phyloP scores from a whole-genome alignment of 441 rosid genomes.

The Breynia disticha region DNA sequence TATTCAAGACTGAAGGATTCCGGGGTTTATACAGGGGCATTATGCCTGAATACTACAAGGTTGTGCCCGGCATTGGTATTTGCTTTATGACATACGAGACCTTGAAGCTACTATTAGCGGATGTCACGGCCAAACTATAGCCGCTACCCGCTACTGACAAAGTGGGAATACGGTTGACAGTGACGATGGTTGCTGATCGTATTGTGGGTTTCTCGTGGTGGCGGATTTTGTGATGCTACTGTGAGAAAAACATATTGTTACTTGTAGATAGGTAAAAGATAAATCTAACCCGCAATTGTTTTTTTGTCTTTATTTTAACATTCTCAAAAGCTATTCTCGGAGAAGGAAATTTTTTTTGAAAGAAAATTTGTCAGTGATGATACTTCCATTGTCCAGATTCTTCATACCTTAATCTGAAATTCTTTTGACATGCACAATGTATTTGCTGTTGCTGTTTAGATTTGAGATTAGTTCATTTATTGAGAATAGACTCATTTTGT shows the following conservation, averaged over 20 bases:
- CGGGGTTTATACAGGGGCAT: conserved; percentile 82
- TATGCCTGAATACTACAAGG: conserved; percentile 88
- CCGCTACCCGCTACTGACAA: background rate
- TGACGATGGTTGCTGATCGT: background rate
- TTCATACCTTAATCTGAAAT: too few species aligned
- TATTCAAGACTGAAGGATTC: conserved; percentile 59
- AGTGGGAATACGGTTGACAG: background rate
- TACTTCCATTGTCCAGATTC: too few species aligned
- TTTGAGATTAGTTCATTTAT: too few species aligned
- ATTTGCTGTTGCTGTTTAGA: too few species aligned
- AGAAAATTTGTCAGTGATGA: too few species aligned
- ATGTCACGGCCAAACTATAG: conserved; percentile 33
- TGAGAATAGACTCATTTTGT: too few species aligned
- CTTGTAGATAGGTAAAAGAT: conserved; percentile 13
- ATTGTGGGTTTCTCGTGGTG: conserved; percentile 17
- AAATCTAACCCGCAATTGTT: too few species aligned
- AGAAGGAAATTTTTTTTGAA: too few species aligned
- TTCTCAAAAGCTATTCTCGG: too few species aligned
- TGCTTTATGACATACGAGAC: conserved; percentile 92
- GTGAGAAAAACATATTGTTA: conserved; percentile 14
- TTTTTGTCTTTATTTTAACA: too few species aligned
- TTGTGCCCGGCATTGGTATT: conserved; percentile 89
- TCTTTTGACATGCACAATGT: too few species aligned
- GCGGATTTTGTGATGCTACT: conserved; percentile 17
- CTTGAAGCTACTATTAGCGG: conserved; percentile 53